A percentile compares a stretch with the other conserved stretches of the same genome.
phyloP scores from a whole-genome alignment of 805 yeast species.

The Ogataea henricii region DNA sequence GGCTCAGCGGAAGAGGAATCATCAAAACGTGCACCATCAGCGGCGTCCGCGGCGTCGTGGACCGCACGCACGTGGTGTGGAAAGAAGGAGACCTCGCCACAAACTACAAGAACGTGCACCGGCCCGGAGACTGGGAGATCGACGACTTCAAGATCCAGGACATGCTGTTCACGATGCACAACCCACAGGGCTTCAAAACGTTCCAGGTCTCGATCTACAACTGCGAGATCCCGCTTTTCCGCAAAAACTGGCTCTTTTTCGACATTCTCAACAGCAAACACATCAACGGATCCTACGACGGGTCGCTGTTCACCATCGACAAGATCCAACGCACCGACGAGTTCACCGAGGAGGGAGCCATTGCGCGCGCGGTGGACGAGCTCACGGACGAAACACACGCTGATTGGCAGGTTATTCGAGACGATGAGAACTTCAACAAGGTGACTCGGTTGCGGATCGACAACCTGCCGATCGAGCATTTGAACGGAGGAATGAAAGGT shows the following conservation, averaged over 20 bases:
- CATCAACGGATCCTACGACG: constrained; percentile 90
- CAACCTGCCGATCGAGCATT: constrained; percentile 80
- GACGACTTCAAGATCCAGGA: constrained; percentile 83
- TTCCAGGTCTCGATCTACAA: constrained; percentile 86
- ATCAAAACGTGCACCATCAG: constrained; percentile 74
- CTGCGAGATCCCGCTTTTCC: constrained; percentile 73
- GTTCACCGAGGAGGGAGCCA: constrained; percentile 37
- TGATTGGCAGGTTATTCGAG: constrained; percentile 11
- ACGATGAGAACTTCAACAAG: constrained; percentile 37
- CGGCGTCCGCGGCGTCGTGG: constrained; percentile 91
- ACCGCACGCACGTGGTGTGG: constrained; percentile 86
- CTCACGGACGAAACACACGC: constrained; percentile 6
- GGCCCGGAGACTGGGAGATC: constrained; percentile 92
- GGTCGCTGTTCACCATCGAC: constrained; percentile 89
- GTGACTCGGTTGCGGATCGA: constrained; percentile 83
- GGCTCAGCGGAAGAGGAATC: constrained; percentile 90
- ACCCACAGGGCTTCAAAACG: constrained; percentile 80
- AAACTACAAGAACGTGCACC: constrained; percentile 68
- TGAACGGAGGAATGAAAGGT: constrained; percentile 87
- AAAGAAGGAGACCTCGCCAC: constrained; percentile 80
- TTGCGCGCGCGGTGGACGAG: constrained; percentile 28
- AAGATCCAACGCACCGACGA: constrained; percentile 64
- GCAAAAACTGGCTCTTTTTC: constrained; percentile 92
- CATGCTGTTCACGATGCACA: constrained; percentile 75
- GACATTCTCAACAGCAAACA: constrained; percentile 83